Evolutionary conservation across 305 asterid genomes (phyloP), one percentile per base, ranked within the genome.

Genomic region (Rubia occidens): DNA sequence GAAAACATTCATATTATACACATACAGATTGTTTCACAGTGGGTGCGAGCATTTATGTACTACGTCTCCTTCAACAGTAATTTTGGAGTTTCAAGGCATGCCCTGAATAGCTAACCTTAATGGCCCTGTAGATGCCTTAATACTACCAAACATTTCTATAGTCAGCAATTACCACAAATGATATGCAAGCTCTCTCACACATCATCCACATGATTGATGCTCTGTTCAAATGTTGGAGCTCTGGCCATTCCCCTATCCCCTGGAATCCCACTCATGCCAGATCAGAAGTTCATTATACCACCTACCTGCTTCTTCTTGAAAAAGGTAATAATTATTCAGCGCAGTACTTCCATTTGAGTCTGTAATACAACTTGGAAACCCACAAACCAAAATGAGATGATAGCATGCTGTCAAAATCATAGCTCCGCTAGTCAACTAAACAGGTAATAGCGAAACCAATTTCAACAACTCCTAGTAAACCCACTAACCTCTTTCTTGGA

Each of bases 401-500:
- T 49, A 13, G 58, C 56, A 70, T 8, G 32, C 67, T 26, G 40
- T 45, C 11, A 44, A 43, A 70, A n/a, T 14, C 73, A 40, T 6
- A 6, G 39, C 8, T 45, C n/a, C 20, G 20, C 39, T 10, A 60
- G 11, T 13, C 51, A 39, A 45, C n/a, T 18, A 20, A 47, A 37
- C 24, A 21, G 49, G 60, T 59, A 8, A 32, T 49, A 20, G 64
- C 32, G 7, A 29, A 8, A 66, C 18, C 66, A 63, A n/a, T 35
- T 13, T 21, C 32, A 40, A 62, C 53, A 15, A 67, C 60, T 49
- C 32, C 35, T 21, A 66, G 21, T 45, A 45, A 24, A 44, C 45
- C 13, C 26, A 29, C 29, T 47, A 45, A 26, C 70, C 14, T 29
- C 45, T 26, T 26, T 29, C 35, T 37, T 10, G 15, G 26, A 13